These are phyloP conservation scores for Phytopythium chamaehyphon DNA, from an alignment of 352 stramenopile genomes.

Conservation along the genomic window DNA sequence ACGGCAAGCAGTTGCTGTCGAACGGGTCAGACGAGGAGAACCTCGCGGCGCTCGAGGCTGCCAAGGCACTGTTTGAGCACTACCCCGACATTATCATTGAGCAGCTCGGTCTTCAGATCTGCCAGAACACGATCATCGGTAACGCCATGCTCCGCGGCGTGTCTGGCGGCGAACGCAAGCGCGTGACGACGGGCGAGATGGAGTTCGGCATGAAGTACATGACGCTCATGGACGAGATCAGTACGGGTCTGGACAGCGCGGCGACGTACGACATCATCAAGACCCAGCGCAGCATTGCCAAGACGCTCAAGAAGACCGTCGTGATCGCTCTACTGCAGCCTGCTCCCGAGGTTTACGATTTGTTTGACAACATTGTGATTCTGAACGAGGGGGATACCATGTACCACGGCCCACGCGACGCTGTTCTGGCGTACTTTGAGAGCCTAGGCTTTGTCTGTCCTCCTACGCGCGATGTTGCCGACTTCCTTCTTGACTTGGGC, in stretches of 20 bases:
- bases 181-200: conserved; percentile 81
- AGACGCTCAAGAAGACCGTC: conserved; percentile 31
- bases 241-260: conserved; percentile 55
- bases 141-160: conserved; percentile 56
- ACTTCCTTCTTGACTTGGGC: conserved; percentile 42
- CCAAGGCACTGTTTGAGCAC: conserved; percentile 20
- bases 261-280: conserved; percentile 48
- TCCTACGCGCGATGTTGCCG: conserved; percentile 26
- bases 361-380: conserved; percentile 51
- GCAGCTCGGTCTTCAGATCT: conserved; percentile 38
- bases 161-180: conserved; percentile 69
- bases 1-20: conserved; percentile 35
- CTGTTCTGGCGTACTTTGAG: conserved; percentile 39
- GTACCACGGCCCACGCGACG: conserved; percentile 39
- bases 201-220: conserved; percentile 67
- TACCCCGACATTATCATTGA: conserved; percentile 40
- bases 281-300: conserved; percentile 20
- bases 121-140: conserved; percentile 52
- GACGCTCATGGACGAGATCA: conserved; percentile 80
- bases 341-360: conserved; percentile 40
- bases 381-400: conserved; percentile 42
- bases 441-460: conserved; percentile 28
- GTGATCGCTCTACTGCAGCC: conserved; percentile 81
- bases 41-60: conserved; percentile 16
- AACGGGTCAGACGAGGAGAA: conserved; percentile 31